These are phyloP conservation scores for Aspergillus cristatus DNA, from an alignment of 495 filamentous ascomycete species.

Conservation along the genomic window DNA sequence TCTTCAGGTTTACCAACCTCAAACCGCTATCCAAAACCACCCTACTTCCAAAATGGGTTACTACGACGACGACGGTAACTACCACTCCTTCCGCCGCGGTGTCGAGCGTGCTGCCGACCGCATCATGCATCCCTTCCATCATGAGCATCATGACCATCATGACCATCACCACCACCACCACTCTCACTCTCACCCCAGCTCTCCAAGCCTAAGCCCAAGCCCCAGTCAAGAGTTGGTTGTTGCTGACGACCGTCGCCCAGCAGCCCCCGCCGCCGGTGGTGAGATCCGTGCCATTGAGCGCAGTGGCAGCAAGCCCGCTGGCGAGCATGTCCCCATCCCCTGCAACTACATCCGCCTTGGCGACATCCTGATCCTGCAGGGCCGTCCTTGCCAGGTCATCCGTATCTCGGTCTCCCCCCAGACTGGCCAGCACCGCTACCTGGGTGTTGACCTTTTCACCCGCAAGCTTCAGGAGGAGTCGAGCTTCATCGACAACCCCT, in stretches of 20 bases:
- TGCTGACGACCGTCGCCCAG: slow-evolving; percentile 32
- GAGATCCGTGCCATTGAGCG: slow-evolving; percentile 47
- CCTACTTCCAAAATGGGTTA: slow-evolving; percentile 82
- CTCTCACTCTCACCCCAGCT: slow-evolving; percentile 1
- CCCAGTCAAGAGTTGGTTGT: slow-evolving; percentile 45
- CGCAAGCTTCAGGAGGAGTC: slow-evolving; percentile 99
- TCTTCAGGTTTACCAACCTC: slow-evolving; percentile 22
- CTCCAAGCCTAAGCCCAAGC: too few species aligned
- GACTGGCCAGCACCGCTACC: slow-evolving; percentile 98
- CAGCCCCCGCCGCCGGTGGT: slow-evolving; percentile 33
- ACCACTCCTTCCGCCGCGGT: slow-evolving; percentile 89
- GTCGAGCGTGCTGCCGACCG: slow-evolving; percentile 76
- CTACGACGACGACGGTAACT: slow-evolving; percentile 96
- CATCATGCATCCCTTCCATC: slow-evolving; percentile 61
- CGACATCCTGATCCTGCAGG: slow-evolving; percentile 97
- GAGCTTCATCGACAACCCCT: slow-evolving; percentile 92
- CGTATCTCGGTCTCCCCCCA: slow-evolving; percentile 96
- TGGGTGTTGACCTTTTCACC: slow-evolving; percentile 99
- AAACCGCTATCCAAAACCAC: slow-evolving; percentile 39
- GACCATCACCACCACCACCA: slow-evolving; percentile 18
- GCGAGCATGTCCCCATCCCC: slow-evolving; percentile 94
- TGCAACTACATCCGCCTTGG: slow-evolving; percentile 99
- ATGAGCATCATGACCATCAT: slow-evolving; percentile 33
- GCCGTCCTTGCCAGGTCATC: slow-evolving; percentile 99
- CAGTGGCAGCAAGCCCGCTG: slow-evolving; percentile 35